Evolutionary conservation across 192 early-diverging fungal species (phyloP).

Genomic region (Linnemannia schmuckeri): DNA sequence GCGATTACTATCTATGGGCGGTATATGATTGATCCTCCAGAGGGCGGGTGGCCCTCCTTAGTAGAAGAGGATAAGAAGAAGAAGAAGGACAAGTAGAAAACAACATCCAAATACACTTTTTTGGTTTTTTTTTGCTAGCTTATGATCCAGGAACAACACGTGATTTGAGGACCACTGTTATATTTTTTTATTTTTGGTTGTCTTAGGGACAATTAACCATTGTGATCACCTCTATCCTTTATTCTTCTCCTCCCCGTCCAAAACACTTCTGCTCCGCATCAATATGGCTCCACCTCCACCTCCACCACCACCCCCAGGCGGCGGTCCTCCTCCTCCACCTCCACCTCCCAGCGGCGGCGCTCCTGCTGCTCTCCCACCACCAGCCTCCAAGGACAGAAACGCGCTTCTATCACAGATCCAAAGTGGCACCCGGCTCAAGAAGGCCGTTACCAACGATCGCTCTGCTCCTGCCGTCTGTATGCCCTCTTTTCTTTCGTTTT

Average conservation of each 20-base stretch:
- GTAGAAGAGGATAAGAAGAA: background rate
- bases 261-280: background rate
- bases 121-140: too few species aligned
- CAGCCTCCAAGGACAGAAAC: constrained; percentile 44
- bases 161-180: too few species aligned
- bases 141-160: too few species aligned
- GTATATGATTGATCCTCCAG: constrained; percentile 31
- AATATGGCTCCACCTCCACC: constrained; percentile 1
- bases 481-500: background rate
- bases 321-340: constrained; percentile 30
- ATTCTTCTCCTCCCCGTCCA: background rate
- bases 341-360: constrained; percentile 1
- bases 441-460: constrained; percentile 74
- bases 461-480: constrained; percentile 59
- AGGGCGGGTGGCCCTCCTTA: background rate
- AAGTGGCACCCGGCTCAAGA: constrained; percentile 68
- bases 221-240: background rate
- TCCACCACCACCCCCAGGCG: constrained; percentile 19
- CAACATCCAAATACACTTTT: background rate
- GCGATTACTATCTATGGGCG: constrained; percentile 40
- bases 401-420: constrained; percentile 79
- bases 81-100: background rate
- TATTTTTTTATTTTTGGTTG: too few species aligned
- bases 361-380: background rate
- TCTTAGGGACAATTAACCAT: too few species aligned